Evolutionary conservation across 1,139 yeast species (phyloP).

Genomic region (Protomyces pachydermus): DNA sequence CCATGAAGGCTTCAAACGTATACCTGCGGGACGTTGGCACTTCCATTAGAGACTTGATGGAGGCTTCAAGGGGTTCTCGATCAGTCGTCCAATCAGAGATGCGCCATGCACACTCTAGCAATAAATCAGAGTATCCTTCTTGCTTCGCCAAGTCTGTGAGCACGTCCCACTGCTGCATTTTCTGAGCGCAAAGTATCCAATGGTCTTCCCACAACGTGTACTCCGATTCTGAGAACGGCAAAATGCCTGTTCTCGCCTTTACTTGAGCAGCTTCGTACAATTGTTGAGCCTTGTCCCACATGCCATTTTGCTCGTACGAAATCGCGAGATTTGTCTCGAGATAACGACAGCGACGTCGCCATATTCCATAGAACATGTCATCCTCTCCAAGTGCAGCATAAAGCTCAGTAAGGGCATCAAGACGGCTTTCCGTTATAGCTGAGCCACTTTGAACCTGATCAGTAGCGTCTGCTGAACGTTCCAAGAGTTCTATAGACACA

Average conservation of each 20-base stretch:
- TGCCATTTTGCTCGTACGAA: conserved; percentile 89
- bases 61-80: conserved; percentile 87
- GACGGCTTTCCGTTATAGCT: conserved; percentile 68
- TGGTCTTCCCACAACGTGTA: conserved; percentile 98
- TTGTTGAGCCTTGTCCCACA: conserved; percentile 93
- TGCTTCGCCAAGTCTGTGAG: conserved; percentile 94
- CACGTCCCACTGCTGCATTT: conserved; percentile 96
- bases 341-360: conserved; percentile 95
- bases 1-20: conserved; percentile 86
- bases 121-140: conserved; percentile 90
- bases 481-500: conserved; percentile 75
- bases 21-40: conserved; percentile 97
- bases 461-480: conserved; percentile 46
- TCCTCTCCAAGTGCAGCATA: conserved; percentile 87
- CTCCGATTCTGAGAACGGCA: conserved; percentile 93
- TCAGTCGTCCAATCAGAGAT: conserved; percentile 98
- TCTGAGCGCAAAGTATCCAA: conserved; percentile 96
- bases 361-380: conserved; percentile 94
- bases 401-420: conserved; percentile 85
- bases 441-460: conserved; percentile 52
- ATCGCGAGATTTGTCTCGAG: conserved; percentile 88
- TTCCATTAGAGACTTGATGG: conserved; percentile 94
- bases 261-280: conserved; percentile 96
- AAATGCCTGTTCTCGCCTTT: conserved; percentile 89
- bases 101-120: conserved; percentile 98